These are phyloP conservation scores for Candida dajiaensis DNA, from an alignment of 805 yeast species.

Conservation along the genomic window DNA sequence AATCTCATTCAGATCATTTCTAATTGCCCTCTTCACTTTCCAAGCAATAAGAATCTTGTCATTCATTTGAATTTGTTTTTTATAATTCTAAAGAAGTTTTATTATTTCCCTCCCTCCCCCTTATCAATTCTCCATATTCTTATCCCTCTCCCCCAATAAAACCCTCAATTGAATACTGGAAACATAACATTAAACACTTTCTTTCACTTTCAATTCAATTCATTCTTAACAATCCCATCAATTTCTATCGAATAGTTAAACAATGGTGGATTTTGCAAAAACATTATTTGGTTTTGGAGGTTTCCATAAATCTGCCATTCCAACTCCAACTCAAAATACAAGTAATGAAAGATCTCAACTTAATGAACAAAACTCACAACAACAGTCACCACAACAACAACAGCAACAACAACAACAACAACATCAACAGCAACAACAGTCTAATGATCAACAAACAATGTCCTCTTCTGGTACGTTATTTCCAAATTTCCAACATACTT, in stretches of 20 bases:
- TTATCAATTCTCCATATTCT: too few species aligned
- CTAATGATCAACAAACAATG: slow-evolving; percentile 4
- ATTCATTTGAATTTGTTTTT: neutral
- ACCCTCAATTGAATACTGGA: too few species aligned
- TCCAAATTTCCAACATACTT: slow-evolving; percentile 38
- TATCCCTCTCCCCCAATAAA: too few species aligned
- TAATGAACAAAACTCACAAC: slow-evolving; percentile 10
- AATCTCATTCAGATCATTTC: too few species aligned
- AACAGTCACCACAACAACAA: too few species aligned
- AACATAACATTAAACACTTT: too few species aligned
- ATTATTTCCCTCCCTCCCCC: too few species aligned
- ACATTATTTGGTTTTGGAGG: slow-evolving; percentile 32
- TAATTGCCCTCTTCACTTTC: too few species aligned
- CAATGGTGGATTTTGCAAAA: slow-evolving; percentile 36
- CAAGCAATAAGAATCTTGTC: too few species aligned
- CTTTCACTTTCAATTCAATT: too few species aligned
- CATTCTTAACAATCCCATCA: neutral
- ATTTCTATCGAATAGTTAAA: neutral
- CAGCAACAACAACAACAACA: slow-evolving; percentile 11
- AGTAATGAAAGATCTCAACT: neutral
- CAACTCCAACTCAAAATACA: slow-evolving; percentile 2
- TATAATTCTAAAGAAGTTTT: neutral
- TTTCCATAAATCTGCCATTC: slow-evolving; percentile 14
- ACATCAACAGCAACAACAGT: slow-evolving; percentile 8
- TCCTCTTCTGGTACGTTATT: slow-evolving; percentile 16